Evolutionary conservation across 371 early-diverging fungal species (phyloP), one percentile per base, ranked within the genome.

Genomic region (Zopfochytrium polystomum): DNA sequence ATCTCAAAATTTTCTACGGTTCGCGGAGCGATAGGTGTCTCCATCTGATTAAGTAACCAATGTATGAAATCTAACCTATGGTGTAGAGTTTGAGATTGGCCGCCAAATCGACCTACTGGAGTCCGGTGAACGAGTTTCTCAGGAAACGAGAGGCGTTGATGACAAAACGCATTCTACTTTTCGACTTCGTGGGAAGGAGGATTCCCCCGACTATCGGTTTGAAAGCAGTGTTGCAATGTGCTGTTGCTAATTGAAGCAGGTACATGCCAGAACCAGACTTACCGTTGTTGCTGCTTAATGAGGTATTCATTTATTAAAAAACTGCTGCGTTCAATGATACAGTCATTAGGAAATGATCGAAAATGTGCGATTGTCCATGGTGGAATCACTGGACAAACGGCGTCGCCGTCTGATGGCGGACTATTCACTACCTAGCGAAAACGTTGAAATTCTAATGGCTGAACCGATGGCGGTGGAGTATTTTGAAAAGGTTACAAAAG

Each of bases 181-280:
- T 55, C 73, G 72, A 51, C 64, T 88, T 9, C 71, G 95, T 52
- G 78, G 83, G 45, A 95, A 95, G 67, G 94, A 95, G 63, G 78
- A 83, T 5, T 83, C 87, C 0, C 85, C 83, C 0, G 95, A 95
- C 69, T 93, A 95, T 68, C 79, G 93, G 51, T 48, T 48, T 7
- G 18, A 11, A 11, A 15, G 7, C 53, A 23, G 23, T 60, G 1
- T 15, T 61, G n/a, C 33, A 30, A 31, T 45, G 45, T 45, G 52
- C 42, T 69, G 50, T 45, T 25, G 60, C 25, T 7, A 22, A n/a
- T n/a, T n/a, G n/a, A 18, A 20, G 20, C 52, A 67, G 72, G 50
- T 95, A 88, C 67, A 91, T 93, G 87, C 89, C 91, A n/a, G 95
- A 95, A 53, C 86, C 93, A 0, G 93, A 95, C 58, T 65, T 95